phyloP scores from a whole-genome alignment of 1,284 basidiomycete species.

The Butyriboletus appendiculatus region DNA sequence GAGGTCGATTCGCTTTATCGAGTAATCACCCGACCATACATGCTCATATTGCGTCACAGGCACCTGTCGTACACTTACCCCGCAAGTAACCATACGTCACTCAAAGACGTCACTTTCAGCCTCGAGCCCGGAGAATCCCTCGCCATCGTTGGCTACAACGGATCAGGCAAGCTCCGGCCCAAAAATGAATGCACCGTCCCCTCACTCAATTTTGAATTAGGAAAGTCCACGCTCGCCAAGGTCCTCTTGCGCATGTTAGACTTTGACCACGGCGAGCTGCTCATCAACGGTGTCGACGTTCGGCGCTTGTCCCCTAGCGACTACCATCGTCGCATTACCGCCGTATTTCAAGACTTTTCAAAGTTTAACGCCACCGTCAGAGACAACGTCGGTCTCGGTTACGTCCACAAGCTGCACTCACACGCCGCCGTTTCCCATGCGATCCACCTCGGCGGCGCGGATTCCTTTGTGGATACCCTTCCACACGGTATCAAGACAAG shows the following conservation, averaged over 20 bases:
- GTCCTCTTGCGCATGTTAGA: conserved; percentile 76
- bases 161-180: conserved; percentile 56
- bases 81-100: conserved; percentile 60
- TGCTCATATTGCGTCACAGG: conserved; percentile 39
- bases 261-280: conserved; percentile 63
- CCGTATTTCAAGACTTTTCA: conserved; percentile 83
- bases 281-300: conserved; percentile 68
- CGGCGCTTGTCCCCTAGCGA: conserved; percentile 63
- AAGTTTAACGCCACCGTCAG: conserved; percentile 72
- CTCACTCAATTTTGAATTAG: conserved; percentile 21
- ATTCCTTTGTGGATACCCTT: conserved; percentile 57
- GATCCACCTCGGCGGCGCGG: conserved; percentile 65
- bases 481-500: conserved; percentile 68
- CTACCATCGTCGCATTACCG: conserved; percentile 69
- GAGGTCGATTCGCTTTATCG: conserved; percentile 45
- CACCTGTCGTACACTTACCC: conserved; percentile 78
- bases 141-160: conserved; percentile 82
- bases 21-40: conserved; percentile 4
- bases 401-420: conserved; percentile 56
- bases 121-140: conserved; percentile 74
- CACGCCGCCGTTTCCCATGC: conserved; percentile 58
- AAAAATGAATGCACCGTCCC: too few species aligned
- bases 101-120: conserved; percentile 67
- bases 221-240: conserved; percentile 82
- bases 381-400: conserved; percentile 80